Evolutionary conservation across 371 early-diverging fungal species (phyloP), one percentile per base, ranked within the genome.

Genomic region (Neoconidiobolus thromboides): DNA sequence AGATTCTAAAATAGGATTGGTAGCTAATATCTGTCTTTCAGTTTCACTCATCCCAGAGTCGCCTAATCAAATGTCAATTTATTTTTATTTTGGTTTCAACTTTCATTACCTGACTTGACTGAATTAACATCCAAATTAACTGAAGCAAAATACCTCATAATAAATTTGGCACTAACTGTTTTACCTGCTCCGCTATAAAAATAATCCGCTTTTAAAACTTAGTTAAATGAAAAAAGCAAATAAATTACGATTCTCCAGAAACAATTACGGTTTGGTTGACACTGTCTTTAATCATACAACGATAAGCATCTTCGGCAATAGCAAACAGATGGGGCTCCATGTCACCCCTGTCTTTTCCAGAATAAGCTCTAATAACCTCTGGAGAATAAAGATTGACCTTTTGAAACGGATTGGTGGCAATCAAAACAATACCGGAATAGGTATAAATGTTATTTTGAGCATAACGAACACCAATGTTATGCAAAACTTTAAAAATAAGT

Each of bases 1-100:
- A 26, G 96, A 89, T 80, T 99, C 99, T 76, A 98, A 85, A 67
- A 99, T 91, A 15, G 98, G 97, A 71, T 99, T 97, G 59, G 98
- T 93, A 10, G 96, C 86, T 75, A 57, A 65, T 64, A 89, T 85
- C 72, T 85, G 85, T 63, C 86, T 82, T 69, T 89, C 89, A 0
- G 86, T 84, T 61, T 82, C 82, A 48, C 86, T 85, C 77, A 86
- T 80, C 1, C 79, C 76, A 41, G 46, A 58, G n/a, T 58, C 48
- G 1, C 14, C 60, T 43, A 41, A 4, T 43, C 5, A 3, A 3
- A 26, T 26, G 26, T 26, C 26, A 26, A 6, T 37, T 41, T 36
- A 26, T 55, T 26, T n/a, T 10, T 2, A 43, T 26, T 26, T 26
- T 2, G n/a, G 6, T 38, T 7, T 37, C 4, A 48, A 14, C 55